Evolutionary conservation across 176 grass and related monocot species (phyloP), one percentile per base, ranked within the genome.

Genomic region (Miscanthus lutarioriparius): DNA sequence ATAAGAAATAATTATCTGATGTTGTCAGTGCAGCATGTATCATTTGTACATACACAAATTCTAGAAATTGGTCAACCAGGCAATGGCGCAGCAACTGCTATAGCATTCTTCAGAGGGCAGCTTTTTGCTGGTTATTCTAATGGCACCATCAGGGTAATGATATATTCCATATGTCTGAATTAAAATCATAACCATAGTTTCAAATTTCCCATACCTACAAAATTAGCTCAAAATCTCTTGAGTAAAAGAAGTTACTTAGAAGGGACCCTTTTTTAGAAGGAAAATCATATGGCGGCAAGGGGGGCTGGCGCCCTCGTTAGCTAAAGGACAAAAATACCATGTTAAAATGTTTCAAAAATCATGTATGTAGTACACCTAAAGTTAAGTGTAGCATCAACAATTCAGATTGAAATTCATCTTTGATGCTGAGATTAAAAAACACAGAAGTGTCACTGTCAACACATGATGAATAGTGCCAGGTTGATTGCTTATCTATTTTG

Each of bases 21-120:
- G 44, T 90, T 82, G 83, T 90, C 73, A 75, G 20, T 93, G 86
- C 96, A 99, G 96, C 76, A 88, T 82, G 89, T 99, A 68, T 96
- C 96, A 62, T 99, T 91, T 91, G 91, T 96, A 61, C 96, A 99
- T 88, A 99, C 93, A 86, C 93, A 99, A 89, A 96, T 94, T 72
- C 66, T 96, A 45, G 96, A 99, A 90, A 92, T 94, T 53, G 93
- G 93, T 19, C 89, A 96, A 68, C 77, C 76, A 71, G 78, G 89
- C 32, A 94, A 85, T 65, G 88, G 91, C 27, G 88, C 91, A 81
- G 89, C 84, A 72, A 96, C 91, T 49, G 91, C 96, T 74, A 93
- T 99, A 68, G 90, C 88, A 64, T 99, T 99, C 87, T 99, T 89
- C 62, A 94, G 89, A 92, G 96, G 96, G 20, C 88, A 94, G 62